phyloP scores from a whole-genome alignment of 768 basidiomycete genomes.

The Russula brevipes region DNA sequence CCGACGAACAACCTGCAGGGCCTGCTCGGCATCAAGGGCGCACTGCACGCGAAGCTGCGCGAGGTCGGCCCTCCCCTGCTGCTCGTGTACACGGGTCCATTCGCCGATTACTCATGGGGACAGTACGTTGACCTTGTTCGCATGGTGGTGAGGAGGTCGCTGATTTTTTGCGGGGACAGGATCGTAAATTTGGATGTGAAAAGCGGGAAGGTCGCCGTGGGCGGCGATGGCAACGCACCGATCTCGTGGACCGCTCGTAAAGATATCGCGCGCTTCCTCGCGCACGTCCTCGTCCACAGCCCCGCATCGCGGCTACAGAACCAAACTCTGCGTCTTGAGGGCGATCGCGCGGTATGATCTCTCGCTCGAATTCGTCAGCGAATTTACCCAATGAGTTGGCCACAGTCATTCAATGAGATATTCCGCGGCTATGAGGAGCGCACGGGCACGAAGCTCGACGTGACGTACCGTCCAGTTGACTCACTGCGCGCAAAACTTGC shows the following conservation, averaged over 20 bases:
- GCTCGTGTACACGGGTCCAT: conserved; percentile 23
- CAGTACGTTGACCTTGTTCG: conserved; percentile 5
- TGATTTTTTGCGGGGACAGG: neutral
- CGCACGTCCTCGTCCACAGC: conserved; percentile 22
- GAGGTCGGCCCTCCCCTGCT: conserved; percentile 23
- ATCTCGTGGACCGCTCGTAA: conserved; percentile 24
- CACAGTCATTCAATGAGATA: conserved; percentile 26
- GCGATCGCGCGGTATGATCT: conserved; percentile 20
- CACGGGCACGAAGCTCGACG: conserved; percentile 21
- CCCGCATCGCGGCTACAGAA: conserved; percentile 20
- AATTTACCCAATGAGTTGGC: neutral
- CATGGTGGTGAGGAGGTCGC: neutral
- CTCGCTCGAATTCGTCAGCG: neutral
- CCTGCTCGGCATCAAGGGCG: conserved; percentile 6
- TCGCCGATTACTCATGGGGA: conserved; percentile 18
- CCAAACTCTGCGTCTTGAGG: conserved; percentile 20
- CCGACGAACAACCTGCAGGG: conserved; percentile 20
- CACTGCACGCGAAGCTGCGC: conserved; percentile 15
- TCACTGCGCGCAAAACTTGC: conserved; percentile 16
- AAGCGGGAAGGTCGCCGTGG: conserved; percentile 20
- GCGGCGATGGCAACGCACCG: conserved; percentile 21
- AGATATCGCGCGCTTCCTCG: conserved; percentile 26
- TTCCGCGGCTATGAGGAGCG: conserved; percentile 20
- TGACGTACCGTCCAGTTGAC: conserved; percentile 13
- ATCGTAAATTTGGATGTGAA: conserved; percentile 9